Base-by-base conservation (phyloP, 305 asterid species). In the Caryopteris hybrid region DNA sequence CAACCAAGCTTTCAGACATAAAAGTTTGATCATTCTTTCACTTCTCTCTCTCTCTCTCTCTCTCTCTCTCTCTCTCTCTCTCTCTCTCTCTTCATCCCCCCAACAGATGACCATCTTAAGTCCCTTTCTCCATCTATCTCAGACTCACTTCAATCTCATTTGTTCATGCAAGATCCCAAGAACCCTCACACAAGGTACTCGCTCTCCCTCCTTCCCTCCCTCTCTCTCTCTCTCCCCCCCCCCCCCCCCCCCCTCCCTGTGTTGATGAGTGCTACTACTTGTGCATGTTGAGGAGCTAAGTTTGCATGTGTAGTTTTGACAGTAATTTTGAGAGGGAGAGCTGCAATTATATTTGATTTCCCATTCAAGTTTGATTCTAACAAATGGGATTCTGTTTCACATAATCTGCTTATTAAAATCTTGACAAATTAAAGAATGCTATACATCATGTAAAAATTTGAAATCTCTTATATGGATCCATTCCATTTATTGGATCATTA, bases 151-250 rank as follows among this genome's bases (percentile, higher is more conserved):
- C 56, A 55, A 31, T 77, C 80, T 75, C 62, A 41, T 76, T 74
- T 79, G 86, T 86, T 86, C 86, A 88, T 88, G 93, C 96, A 88
- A 86, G 91, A 79, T 76, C 78, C 79, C 75, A 82, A 75, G 78
- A 76, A 68, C 73, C 67, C 80, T 58, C 69, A 71, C 63, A 66
- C 71, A 52, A 80, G 85, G 85, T 80, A 67, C 23, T 41, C 29
- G 3, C 42, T 62, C 66, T 36, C 70, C 54, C 69, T 51, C 71
- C 13, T 65, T 22, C 61, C 31, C 65, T 59, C 68, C 36, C 50
- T n/a, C n/a, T n/a, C n/a, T n/a, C n/a, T n/a, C n/a, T n/a, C n/a
- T n/a, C n/a, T n/a, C n/a, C n/a, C n/a, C n/a, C n/a, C n/a, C n/a
- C n/a, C n/a, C n/a, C n/a, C n/a, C n/a, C n/a, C n/a, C n/a, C n/a